Evolutionary conservation across 768 basidiomycete genomes (phyloP).

Genomic region (Leucocoprinus sp.): DNA sequence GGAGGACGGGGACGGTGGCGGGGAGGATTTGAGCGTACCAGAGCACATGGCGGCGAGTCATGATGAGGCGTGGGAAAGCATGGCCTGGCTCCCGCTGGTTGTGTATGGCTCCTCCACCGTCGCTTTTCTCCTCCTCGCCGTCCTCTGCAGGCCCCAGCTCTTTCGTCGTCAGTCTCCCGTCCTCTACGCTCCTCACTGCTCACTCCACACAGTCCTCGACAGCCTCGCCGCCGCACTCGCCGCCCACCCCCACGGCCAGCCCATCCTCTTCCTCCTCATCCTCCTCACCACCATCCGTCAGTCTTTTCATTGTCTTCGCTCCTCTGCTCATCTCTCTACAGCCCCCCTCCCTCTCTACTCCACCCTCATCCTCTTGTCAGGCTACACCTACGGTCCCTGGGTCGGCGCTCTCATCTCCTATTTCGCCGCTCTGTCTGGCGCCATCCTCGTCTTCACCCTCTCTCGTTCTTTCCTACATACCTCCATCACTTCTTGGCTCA

Average conservation of each 20-base stretch:
- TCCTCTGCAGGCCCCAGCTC: slow-evolving; percentile 74
- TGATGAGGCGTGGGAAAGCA: too few species aligned
- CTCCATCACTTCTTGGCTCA: slow-evolving; percentile 64
- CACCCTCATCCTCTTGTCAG: slow-evolving; percentile 85
- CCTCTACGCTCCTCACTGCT: neutral
- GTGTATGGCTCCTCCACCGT: slow-evolving; percentile 72
- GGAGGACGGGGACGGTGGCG: slow-evolving; percentile 68
- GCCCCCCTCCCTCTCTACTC: slow-evolving; percentile 90
- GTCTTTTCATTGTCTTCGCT: slow-evolving; percentile 20
- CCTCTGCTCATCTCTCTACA: slow-evolving; percentile 20
- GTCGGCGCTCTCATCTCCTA: slow-evolving; percentile 83
- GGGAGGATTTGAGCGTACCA: slow-evolving; percentile 68
- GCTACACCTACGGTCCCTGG: slow-evolving; percentile 85
- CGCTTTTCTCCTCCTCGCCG: slow-evolving; percentile 72
- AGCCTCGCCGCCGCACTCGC: slow-evolving; percentile 69
- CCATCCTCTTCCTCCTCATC: slow-evolving; percentile 73
- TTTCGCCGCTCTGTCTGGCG: slow-evolving; percentile 76
- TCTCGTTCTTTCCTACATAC: slow-evolving; percentile 71
- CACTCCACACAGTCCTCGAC: slow-evolving; percentile 56
- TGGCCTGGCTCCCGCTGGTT: slow-evolving; percentile 75
- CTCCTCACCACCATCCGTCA: slow-evolving; percentile 84
- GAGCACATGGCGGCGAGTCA: slow-evolving; percentile 51
- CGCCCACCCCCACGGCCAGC: slow-evolving; percentile 72
- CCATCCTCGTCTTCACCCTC: slow-evolving; percentile 72
- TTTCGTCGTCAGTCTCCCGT: slow-evolving; percentile 44